Conservation (phyloP, 192 early-diverging fungal species). For the Backusella macrospora region DNA sequence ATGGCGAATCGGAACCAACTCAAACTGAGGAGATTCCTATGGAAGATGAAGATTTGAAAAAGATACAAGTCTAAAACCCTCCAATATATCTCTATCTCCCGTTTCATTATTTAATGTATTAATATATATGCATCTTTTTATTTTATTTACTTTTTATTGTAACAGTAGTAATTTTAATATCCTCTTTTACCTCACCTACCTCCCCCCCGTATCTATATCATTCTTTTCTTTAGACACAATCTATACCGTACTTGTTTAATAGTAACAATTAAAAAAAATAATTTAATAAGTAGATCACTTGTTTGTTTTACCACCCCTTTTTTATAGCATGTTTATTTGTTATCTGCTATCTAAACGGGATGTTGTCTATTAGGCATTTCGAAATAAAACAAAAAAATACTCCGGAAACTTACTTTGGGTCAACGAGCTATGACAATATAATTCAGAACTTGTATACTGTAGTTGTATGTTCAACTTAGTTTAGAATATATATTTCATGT, state of each 20-base stretch:
- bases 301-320: too few species aligned
- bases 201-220: background rate
- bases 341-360: too few species aligned
- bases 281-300: too few species aligned
- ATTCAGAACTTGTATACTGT: too few species aligned
- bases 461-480: too few species aligned
- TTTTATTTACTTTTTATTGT: background rate
- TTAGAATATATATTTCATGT: too few species aligned
- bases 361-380: too few species aligned
- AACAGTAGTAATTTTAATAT: background rate
- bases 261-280: too few species aligned
- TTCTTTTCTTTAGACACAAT: background rate
- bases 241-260: background rate
- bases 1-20: constrained; percentile 11
- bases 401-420: too few species aligned
- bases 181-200: background rate
- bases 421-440: too few species aligned
- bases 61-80: constrained; percentile 4
- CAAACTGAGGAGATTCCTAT: background rate
- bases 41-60: background rate
- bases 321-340: too few species aligned
- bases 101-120: background rate
- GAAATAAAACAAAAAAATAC: too few species aligned
- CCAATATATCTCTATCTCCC: background rate
- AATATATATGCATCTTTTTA: background rate